Evolutionary conservation across 2,329 filamentous ascomycete genomes (phyloP).

Genomic region (Fusarium sp.): DNA sequence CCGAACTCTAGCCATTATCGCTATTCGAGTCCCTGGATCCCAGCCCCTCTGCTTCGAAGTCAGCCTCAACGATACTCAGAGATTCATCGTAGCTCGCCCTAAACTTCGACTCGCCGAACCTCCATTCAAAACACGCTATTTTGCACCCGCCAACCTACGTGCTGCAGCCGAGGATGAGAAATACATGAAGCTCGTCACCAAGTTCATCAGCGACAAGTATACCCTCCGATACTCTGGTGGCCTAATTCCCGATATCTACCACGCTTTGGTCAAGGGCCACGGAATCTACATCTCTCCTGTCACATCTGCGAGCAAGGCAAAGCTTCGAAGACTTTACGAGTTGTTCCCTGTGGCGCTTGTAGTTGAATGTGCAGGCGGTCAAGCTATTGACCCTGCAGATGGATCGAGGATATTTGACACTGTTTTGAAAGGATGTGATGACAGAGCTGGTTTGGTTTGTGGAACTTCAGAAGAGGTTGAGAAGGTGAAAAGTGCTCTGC

Average conservation of each 20-base stretch:
- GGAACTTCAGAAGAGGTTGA: constrained; percentile 65
- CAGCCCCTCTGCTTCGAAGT: constrained; percentile 65
- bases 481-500: constrained; percentile 45
- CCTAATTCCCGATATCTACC: constrained; percentile 71
- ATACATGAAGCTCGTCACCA: constrained; percentile 64
- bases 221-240: constrained; percentile 73
- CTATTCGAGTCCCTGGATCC: constrained; percentile 61
- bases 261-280: constrained; percentile 71
- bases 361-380: constrained; percentile 70
- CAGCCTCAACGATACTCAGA: constrained; percentile 53
- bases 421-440: constrained; percentile 59
- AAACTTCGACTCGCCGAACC: constrained; percentile 55
- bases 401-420: constrained; percentile 59
- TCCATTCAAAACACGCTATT: constrained; percentile 67
- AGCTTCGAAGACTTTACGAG: constrained; percentile 71
- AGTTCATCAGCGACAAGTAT: constrained; percentile 66
- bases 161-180: constrained; percentile 63
- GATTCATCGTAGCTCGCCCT: constrained; percentile 57
- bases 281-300: constrained; percentile 72
- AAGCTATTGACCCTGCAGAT: constrained; percentile 63
- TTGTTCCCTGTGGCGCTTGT: constrained; percentile 71
- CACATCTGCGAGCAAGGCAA: constrained; percentile 64
- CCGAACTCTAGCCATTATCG: constrained; percentile 68
- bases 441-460: constrained; percentile 64
- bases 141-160: constrained; percentile 73